Conservation (phyloP, 1,284 basidiomycete genomes). For the Meira nashicola region DNA sequence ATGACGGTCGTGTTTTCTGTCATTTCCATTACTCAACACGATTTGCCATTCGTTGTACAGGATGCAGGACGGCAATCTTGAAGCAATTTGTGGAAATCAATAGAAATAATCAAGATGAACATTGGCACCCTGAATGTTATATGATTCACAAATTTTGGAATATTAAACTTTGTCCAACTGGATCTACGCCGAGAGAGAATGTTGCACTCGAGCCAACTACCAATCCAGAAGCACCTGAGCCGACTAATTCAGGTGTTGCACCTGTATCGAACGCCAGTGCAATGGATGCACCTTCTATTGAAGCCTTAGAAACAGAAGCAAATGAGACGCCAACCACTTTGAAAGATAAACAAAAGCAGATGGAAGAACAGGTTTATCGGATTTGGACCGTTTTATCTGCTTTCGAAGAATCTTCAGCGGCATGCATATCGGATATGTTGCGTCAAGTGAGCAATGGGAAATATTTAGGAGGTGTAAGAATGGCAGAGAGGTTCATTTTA, state of each 20-base stretch:
- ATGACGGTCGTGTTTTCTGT: constrained; percentile 78
- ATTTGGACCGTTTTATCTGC: constrained; percentile 99
- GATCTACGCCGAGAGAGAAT: constrained; percentile 35
- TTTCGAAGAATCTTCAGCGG: constrained; percentile 97
- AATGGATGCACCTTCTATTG: constrained; percentile 24
- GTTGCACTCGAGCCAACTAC: constrained; percentile 19
- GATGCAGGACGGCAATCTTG: constrained; percentile 94
- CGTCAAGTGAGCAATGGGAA: constrained; percentile 88
- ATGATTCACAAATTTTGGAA: constrained; percentile 99
- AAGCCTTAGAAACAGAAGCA: constrained; percentile 61
- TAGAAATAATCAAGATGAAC: constrained; percentile 93
- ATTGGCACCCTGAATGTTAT: constrained; percentile 99
- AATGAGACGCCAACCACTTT: constrained; percentile 75
- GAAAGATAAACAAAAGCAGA: constrained; percentile 82
- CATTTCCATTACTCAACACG: constrained; percentile 88
- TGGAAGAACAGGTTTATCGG: constrained; percentile 96
- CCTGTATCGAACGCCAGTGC: constrained; percentile 9
- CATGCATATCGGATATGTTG: constrained; percentile 98
- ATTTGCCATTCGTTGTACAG: constrained; percentile 96
- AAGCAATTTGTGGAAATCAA: constrained; percentile 99
- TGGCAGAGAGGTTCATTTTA: constrained; percentile 97
- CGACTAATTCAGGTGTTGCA: constrained; percentile 20
- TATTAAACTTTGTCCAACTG: constrained; percentile 68
- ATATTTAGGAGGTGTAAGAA: constrained; percentile 90
- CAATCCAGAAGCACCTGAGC: constrained; percentile 15